Percentiles rank a stretch among this genome's conserved stretches.
Evolutionary conservation across 1,139 yeast species (phyloP).

Genomic region (Hemisphaericaspora subhashii): DNA sequence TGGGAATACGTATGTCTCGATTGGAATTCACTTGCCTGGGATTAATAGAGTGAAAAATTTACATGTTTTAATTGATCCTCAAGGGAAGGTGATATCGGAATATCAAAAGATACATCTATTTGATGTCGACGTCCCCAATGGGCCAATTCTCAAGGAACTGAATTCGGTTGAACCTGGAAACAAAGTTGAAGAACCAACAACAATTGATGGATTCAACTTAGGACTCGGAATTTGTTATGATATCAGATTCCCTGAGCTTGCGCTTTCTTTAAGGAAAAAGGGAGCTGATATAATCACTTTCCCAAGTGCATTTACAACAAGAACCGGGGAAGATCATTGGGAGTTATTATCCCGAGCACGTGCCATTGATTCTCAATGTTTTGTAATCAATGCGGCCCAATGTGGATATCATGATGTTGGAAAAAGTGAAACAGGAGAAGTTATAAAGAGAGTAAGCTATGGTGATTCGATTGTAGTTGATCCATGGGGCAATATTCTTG

Average conservation of each 20-base stretch:
- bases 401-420: slow-evolving; percentile 68
- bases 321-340: slow-evolving; percentile 94
- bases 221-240: slow-evolving; percentile 88
- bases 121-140: slow-evolving; percentile 79
- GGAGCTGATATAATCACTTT: slow-evolving; percentile 81
- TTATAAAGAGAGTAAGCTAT: slow-evolving; percentile 56
- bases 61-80: slow-evolving; percentile 64
- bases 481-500: slow-evolving; percentile 86
- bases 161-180: slow-evolving; percentile 81
- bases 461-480: slow-evolving; percentile 86
- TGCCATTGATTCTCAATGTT: slow-evolving; percentile 86
- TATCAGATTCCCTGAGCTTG: slow-evolving; percentile 83
- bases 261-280: slow-evolving; percentile 56
- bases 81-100: slow-evolving; percentile 62
- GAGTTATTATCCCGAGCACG: slow-evolving; percentile 72
- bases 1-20: slow-evolving; percentile 31
- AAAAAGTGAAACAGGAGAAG: slow-evolving; percentile 29
- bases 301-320: slow-evolving; percentile 91
- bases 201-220: slow-evolving; percentile 45
- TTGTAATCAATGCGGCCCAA: slow-evolving; percentile 90
- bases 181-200: slow-evolving; percentile 53
- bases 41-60: slow-evolving; percentile 61
- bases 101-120: slow-evolving; percentile 88
- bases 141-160: slow-evolving; percentile 74
- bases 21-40: slow-evolving; percentile 84